Evolutionary conservation across 257 asterid genomes (phyloP), one percentile per base, ranked within the genome.

Genomic region (Voacanga thouarsii): DNA sequence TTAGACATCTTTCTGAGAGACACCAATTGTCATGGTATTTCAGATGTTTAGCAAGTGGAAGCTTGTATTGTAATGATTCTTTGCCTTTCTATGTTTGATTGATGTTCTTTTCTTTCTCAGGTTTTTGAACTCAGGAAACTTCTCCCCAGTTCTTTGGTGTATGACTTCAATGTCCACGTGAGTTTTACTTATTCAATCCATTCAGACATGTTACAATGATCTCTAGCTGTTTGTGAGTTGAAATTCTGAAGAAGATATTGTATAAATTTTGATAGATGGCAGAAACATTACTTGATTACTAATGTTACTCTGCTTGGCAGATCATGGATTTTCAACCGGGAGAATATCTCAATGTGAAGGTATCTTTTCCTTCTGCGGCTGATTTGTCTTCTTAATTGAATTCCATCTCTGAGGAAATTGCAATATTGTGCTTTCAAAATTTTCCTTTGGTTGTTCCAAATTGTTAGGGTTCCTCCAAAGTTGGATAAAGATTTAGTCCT

Each of bases 281-380:
- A 24, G 41, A 70, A 78, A 9, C 45, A 61, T 33, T 16, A n/a
- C 28, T 28, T 63, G 59, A 8, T 33, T 33, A 1, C 75, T 30
- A 69, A 43, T 18, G 50, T 82, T 44, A 3, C 72, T 66, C 72
- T 15, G 23, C 72, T 60, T 76, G 81, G 82, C 94, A 93, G 98
- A 89, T 96, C 77, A 96, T 96, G 99, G 99, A 96, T 86, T 96
- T 96, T 87, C 96, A 96, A 84, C 97, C 97, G 0, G 99, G 99
- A 47, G 98, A 96, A 78, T 96, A 89, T 86, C 97, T 96, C 80
- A 92, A 93, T 75, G 96, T 96, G 74, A 96, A 96, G 98, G 99
- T 93, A 89, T 72, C 56, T 60, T 78, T 55, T 37, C 26, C 45
- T 44, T 76, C 69, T 69, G 26, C 65, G 24, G 75, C 60, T 71